Evolutionary conservation across 1,284 basidiomycete genomes (phyloP).

Genomic region (Peniophora sp.): DNA sequence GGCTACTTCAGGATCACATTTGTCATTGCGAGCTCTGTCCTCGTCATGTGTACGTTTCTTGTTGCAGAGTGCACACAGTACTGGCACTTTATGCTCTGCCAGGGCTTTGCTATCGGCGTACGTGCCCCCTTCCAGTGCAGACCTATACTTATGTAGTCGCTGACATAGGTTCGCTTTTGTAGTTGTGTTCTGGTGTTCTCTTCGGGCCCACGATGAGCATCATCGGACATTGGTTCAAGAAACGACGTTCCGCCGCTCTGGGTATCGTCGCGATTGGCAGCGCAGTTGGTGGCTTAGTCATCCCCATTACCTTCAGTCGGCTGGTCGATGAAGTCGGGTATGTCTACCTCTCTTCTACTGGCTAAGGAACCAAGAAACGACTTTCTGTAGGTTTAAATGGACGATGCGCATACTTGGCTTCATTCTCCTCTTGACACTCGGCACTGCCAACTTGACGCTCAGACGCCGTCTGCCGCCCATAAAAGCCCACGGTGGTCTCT

Average conservation of each 20-base stretch:
- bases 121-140: constrained; percentile 3
- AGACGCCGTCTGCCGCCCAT: constrained; percentile 44
- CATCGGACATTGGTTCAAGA: constrained; percentile 43
- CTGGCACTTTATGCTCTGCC: constrained; percentile 46
- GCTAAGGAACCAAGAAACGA: constrained; percentile 8
- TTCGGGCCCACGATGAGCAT: constrained; percentile 36
- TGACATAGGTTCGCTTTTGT: neutral
- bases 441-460: constrained; percentile 36
- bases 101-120: constrained; percentile 39
- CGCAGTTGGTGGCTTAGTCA: constrained; percentile 34
- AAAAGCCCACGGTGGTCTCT: constrained; percentile 36
- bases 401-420: constrained; percentile 54
- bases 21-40: constrained; percentile 26
- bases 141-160: neutral
- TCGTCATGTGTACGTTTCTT: constrained; percentile 39
- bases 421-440: constrained; percentile 35
- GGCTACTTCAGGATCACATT: constrained; percentile 38
- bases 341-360: too few relatives aligned
- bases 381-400: constrained; percentile 41
- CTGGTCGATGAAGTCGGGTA: constrained; percentile 30
- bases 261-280: constrained; percentile 34
- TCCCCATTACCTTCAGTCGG: constrained; percentile 33
- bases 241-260: constrained; percentile 29
- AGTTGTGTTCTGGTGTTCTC: constrained; percentile 29
- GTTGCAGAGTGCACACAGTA: constrained; percentile 41